These are phyloP conservation scores for Panellus pusillus DNA, from an alignment of 768 basidiomycete genomes.

Conservation along the genomic window DNA sequence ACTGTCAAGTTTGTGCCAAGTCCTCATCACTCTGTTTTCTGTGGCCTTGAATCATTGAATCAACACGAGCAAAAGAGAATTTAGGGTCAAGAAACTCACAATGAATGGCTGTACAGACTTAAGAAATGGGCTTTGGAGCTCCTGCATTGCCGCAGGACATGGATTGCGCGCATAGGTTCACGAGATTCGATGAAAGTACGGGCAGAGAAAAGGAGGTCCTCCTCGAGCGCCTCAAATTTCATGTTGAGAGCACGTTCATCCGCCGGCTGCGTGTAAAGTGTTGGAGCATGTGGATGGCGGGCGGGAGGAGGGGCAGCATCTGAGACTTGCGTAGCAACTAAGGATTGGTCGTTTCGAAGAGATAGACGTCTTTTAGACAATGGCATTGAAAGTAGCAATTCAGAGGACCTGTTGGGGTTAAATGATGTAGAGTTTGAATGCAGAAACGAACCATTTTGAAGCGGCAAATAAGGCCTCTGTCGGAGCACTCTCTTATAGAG, in stretches of 20 bases:
- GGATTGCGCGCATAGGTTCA: slow-evolving; percentile 75
- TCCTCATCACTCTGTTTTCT: slow-evolving; percentile 79
- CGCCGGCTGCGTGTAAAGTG: slow-evolving; percentile 30
- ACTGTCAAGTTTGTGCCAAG: slow-evolving; percentile 86
- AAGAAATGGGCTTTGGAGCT: slow-evolving; percentile 78
- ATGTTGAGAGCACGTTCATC: slow-evolving; percentile 38
- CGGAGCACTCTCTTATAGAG: slow-evolving; percentile 71
- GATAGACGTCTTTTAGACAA: slow-evolving; percentile 38
- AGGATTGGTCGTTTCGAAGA: slow-evolving; percentile 18
- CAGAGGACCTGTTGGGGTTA: slow-evolving; percentile 60
- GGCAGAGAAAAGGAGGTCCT: slow-evolving; percentile 72
- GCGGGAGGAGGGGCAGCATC: slow-evolving; percentile 21
- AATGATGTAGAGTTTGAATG: slow-evolving; percentile 7
- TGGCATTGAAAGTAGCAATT: slow-evolving; percentile 46
- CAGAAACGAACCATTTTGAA: slow-evolving; percentile 67
- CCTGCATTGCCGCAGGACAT: slow-evolving; percentile 61
- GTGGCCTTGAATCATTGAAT: slow-evolving; percentile 53
- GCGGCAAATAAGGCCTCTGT: slow-evolving; percentile 68
- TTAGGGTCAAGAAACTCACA: slow-evolving; percentile 48
- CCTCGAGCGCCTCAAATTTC: slow-evolving; percentile 60
- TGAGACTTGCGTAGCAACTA: slow-evolving; percentile 17
- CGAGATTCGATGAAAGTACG: slow-evolving; percentile 72
- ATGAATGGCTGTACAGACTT: slow-evolving; percentile 78
- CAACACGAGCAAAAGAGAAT: slow-evolving; percentile 6
- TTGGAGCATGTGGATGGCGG: slow-evolving; percentile 39